Evolutionary conservation across 2,329 filamentous ascomycete species (phyloP).

Genomic region (Fusarium pilosicola): DNA sequence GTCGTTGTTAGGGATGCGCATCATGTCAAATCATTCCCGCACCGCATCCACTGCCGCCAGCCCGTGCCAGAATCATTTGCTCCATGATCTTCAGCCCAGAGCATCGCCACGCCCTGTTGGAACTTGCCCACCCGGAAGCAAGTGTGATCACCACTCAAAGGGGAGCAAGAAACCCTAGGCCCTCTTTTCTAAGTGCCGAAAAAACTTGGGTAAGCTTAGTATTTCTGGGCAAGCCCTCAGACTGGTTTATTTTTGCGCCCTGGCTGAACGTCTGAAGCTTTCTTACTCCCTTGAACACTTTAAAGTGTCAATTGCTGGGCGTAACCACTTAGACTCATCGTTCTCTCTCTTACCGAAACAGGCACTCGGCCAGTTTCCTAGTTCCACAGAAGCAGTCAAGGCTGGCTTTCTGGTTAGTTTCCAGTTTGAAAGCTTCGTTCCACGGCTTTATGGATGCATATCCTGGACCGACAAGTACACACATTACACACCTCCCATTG

Average conservation of each 20-base stretch:
- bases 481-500: slow-evolving; percentile 2
- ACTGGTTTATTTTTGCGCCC: not conserved
- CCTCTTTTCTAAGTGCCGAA: not conserved
- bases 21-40: slow-evolving; percentile 27
- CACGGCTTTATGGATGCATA: not conserved
- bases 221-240: not conserved
- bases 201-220: not conserved
- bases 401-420: not conserved
- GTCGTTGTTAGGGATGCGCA: not conserved
- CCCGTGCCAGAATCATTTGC: slow-evolving; percentile 33
- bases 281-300: not conserved
- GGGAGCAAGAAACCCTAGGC: not conserved
- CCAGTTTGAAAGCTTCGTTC: slow-evolving; percentile 8
- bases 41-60: slow-evolving; percentile 35
- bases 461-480: not conserved
- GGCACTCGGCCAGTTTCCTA: not conserved
- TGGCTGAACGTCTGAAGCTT: not conserved
- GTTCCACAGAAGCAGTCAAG: slow-evolving; percentile 24
- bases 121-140: slow-evolving; percentile 14
- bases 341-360: not conserved
- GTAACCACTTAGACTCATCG: not conserved
- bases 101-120: slow-evolving; percentile 28
- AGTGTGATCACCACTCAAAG: slow-evolving; percentile 7
- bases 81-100: slow-evolving; percentile 36
- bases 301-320: slow-evolving; percentile 5